These are phyloP conservation scores for Epichloe glyceriae DNA, from an alignment of 2,329 filamentous ascomycete species.

Conservation along the genomic window DNA sequence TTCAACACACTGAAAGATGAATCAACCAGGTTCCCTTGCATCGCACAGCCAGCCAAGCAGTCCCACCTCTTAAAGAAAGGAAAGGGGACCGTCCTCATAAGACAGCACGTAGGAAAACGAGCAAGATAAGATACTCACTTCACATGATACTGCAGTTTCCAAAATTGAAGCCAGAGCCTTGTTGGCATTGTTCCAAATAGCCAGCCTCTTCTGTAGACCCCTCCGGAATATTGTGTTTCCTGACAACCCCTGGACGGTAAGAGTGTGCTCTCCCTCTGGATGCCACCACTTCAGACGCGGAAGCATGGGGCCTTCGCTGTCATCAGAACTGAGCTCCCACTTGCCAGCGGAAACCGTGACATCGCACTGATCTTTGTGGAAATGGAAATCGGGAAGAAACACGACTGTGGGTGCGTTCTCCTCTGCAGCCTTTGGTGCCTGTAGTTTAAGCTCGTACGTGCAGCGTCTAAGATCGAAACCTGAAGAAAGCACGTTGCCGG, in stretches of 20 bases:
- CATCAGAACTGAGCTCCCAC: constrained; percentile 71
- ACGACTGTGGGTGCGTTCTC: constrained; percentile 65
- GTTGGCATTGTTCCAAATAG: constrained; percentile 59
- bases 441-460: constrained; percentile 60
- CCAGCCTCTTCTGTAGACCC: constrained; percentile 59
- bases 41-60: neutral
- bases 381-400: constrained; percentile 86
- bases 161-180: constrained; percentile 31
- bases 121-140: neutral
- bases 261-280: constrained; percentile 64
- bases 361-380: constrained; percentile 57
- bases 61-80: neutral
- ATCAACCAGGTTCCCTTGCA: too few relatives aligned
- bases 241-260: constrained; percentile 66
- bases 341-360: constrained; percentile 75
- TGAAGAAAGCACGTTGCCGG: constrained; percentile 56
- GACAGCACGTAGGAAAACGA: too few relatives aligned
- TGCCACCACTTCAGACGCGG: constrained; percentile 92
- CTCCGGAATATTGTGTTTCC: constrained; percentile 43
- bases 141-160: constrained; percentile 42
- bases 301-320: constrained; percentile 53
- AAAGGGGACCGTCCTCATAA: neutral
- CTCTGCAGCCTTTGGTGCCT: constrained; percentile 42
- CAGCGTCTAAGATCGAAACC: constrained; percentile 75
- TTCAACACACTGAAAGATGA: too few relatives aligned